Conservation (phyloP, 495 filamentous ascomycete species). For the Xylaria intraflava region DNA sequence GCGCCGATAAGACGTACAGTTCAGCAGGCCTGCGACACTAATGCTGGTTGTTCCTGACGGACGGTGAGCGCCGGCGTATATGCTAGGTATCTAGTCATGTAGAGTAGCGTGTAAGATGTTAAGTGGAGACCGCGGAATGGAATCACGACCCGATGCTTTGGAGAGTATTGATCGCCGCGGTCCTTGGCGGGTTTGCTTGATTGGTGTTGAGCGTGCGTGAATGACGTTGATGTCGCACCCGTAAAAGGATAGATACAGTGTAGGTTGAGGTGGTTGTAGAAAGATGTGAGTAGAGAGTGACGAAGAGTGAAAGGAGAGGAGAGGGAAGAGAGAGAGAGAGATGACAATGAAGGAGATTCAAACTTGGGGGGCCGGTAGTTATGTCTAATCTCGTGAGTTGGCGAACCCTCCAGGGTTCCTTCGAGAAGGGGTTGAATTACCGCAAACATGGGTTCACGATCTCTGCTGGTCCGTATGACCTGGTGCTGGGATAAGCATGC, state of each 20-base stretch:
- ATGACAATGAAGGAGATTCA: not conserved
- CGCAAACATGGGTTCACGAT: slow-evolving; percentile 9
- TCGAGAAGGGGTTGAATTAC: not conserved
- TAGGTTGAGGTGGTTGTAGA: too few relatives aligned
- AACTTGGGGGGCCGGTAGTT: not conserved
- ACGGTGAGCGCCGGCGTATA: too few relatives aligned
- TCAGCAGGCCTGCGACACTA: too few relatives aligned
- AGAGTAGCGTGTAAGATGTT: slow-evolving; percentile 2
- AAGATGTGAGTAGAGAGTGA: too few relatives aligned
- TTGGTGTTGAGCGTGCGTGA: not conserved
- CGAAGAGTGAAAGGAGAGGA: not conserved
- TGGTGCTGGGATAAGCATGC: slow-evolving; percentile 5
- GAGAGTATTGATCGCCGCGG: slow-evolving; percentile 10
- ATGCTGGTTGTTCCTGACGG: too few relatives aligned
- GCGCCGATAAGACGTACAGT: too few relatives aligned
- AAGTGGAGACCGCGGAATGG: not conserved
- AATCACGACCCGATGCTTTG: slow-evolving; percentile 10
- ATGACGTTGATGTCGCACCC: not conserved
- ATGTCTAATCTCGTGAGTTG: not conserved
- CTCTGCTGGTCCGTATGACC: slow-evolving; percentile 14
- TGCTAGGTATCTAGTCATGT: slow-evolving; percentile 10
- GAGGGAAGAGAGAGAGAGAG: not conserved
- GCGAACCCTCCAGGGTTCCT: not conserved
- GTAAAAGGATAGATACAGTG: not conserved
- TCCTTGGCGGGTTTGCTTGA: slow-evolving; percentile 2